A percentile compares a stretch with the other conserved stretches of the same genome.
Evolutionary conservation across 352 stramenopile species (phyloP).

Genomic region (Phytopythium cucurbitacearum): DNA sequence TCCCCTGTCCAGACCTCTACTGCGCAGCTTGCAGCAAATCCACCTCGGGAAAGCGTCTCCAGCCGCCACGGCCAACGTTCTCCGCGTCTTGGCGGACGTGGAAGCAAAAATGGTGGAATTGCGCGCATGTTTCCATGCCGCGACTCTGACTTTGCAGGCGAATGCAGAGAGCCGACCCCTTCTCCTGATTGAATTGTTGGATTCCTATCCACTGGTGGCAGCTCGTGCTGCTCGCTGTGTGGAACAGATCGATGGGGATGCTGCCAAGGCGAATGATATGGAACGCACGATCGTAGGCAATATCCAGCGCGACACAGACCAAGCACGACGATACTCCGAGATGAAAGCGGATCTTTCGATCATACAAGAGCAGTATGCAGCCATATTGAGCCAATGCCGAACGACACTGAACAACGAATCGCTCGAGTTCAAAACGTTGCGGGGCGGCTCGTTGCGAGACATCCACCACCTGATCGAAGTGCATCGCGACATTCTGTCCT

Average conservation of each 20-base stretch:
- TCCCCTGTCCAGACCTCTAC: constrained; percentile 14
- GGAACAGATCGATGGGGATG: constrained; percentile 15
- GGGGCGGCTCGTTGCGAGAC: constrained; percentile 17
- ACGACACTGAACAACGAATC: constrained; percentile 11
- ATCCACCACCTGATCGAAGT: constrained; percentile 29
- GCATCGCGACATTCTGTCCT: constrained; percentile 12
- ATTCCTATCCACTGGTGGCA: constrained; percentile 15
- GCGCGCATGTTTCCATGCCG: constrained; percentile 1
- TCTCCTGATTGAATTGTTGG: constrained; percentile 12
- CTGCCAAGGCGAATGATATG: constrained; percentile 17
- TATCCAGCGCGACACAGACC: constrained; percentile 6
- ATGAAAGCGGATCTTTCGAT: constrained; percentile 14
- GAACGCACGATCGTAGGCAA: constrained; percentile 17
- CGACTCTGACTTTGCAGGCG: background rate
- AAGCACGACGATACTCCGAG: constrained; percentile 13
- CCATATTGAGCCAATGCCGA: constrained; percentile 10
- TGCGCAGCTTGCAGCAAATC: constrained; percentile 20
- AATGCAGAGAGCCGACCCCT: background rate
- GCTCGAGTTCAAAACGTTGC: constrained; percentile 21
- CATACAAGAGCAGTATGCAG: constrained; percentile 13
- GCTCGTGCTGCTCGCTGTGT: constrained; percentile 7
- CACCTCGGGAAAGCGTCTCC: constrained; percentile 21
- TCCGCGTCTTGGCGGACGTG: constrained; percentile 19
- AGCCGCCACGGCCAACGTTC: constrained; percentile 8
- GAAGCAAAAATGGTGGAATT: constrained; percentile 10